Percentiles rank a stretch among this genome's conserved stretches.
These are phyloP conservation scores for Chimonanthus salicifolius DNA, from an alignment of 164 flowering plant genomes.

Conservation along the genomic window DNA sequence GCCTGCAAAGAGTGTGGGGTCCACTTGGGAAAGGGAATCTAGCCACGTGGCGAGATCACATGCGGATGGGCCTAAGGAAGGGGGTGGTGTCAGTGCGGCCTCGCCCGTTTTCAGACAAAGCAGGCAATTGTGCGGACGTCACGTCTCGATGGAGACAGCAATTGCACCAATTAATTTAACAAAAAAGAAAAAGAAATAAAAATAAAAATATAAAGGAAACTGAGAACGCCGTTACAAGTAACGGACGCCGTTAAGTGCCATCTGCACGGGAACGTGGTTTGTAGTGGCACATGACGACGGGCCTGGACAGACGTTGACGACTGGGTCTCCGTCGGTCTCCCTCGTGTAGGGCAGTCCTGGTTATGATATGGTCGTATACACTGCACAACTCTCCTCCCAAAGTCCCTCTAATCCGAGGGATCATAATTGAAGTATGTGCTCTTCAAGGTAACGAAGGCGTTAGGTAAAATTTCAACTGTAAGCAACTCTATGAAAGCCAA, in stretches of 20 bases:
- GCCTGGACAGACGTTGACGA: slow-evolving; percentile 1
- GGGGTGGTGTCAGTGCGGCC: slow-evolving; percentile 16
- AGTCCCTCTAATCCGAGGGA: neutral
- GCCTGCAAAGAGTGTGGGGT: slow-evolving; percentile 1
- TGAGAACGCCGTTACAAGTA: slow-evolving; percentile 7
- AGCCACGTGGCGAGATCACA: slow-evolving; percentile 20
- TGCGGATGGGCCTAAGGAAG: slow-evolving; percentile 7
- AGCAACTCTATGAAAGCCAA: too few relatives aligned
- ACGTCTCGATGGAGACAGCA: slow-evolving; percentile 21
- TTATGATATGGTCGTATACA: neutral
- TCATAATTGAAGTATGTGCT: too few relatives aligned
- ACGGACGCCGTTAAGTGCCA: neutral
- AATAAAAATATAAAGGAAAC: neutral
- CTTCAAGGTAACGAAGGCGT: too few relatives aligned
- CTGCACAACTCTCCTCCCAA: neutral
- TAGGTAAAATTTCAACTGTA: too few relatives aligned
- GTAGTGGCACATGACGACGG: slow-evolving; percentile 2
- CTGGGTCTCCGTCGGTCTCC: slow-evolving; percentile 9
- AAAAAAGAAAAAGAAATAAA: neutral
- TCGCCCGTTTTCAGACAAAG: slow-evolving; percentile 14
- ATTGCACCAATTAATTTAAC: neutral
- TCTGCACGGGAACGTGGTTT: neutral
- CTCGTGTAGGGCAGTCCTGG: slow-evolving; percentile 3
- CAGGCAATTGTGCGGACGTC: slow-evolving; percentile 20
- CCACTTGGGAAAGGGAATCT: neutral